phyloP scores from a whole-genome alignment of 1,284 basidiomycete genomes.

The Marasmius fiardii region DNA sequence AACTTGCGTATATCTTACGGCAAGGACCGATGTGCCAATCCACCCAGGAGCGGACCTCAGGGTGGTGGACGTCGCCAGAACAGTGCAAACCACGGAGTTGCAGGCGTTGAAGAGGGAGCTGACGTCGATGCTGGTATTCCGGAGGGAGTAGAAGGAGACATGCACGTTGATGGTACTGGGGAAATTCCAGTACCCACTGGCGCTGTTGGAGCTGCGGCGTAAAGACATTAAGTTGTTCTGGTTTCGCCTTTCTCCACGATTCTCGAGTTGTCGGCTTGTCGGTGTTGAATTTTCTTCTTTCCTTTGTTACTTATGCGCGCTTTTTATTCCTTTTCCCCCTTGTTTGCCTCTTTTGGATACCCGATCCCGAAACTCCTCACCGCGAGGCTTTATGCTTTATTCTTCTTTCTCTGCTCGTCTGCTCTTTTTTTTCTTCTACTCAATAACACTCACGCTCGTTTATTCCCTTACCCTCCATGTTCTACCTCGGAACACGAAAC shows the following conservation, averaged over 20 bases:
- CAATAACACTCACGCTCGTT: constrained; percentile 6
- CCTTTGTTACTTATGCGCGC: neutral
- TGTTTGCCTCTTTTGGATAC: neutral
- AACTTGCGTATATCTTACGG: constrained; percentile 87
- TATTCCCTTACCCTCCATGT: neutral
- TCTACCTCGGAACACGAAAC: neutral
- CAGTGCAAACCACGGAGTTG: neutral
- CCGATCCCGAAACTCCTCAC: neutral
- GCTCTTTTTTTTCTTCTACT: constrained; percentile 3
- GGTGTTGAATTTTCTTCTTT: neutral
- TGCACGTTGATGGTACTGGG: neutral
- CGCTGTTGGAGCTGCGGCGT: neutral
- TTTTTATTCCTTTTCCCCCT: neutral
- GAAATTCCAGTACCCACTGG: neutral
- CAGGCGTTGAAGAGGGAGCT: neutral
- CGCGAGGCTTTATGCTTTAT: too few relatives aligned
- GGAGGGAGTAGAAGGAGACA: neutral
- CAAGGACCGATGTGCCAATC: constrained; percentile 92
- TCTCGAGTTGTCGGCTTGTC: neutral
- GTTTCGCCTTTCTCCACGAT: neutral
- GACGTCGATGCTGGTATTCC: neutral
- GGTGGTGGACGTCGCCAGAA: constrained; percentile 32
- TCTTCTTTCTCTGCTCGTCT: neutral
- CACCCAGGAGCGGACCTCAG: constrained; percentile 77
- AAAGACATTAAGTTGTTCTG: neutral